These are phyloP conservation scores for Byssochlamys sp. DNA, from an alignment of 2,329 filamentous ascomycete species.

Conservation along the genomic window DNA sequence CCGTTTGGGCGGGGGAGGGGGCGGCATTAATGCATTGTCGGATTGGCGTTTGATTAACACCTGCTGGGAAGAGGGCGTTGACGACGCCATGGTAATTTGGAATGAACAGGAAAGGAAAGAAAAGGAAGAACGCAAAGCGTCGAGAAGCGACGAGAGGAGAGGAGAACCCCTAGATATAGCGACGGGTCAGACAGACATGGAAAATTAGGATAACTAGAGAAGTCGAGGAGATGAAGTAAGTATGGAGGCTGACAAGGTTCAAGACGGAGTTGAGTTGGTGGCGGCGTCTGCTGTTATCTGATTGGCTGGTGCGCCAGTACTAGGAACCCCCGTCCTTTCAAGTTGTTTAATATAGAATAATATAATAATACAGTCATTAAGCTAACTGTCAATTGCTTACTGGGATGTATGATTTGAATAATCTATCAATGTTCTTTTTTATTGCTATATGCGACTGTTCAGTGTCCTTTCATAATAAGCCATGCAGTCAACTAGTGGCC, in stretches of 20 bases:
- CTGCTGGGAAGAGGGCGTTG: constrained; percentile 16
- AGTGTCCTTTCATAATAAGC: no score
- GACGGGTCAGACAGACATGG: constrained; percentile 2
- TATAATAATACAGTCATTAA: no score
- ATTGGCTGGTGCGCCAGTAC: background rate
- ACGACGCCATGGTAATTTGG: constrained; percentile 17
- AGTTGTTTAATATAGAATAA: no score
- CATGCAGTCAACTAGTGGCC: no score
- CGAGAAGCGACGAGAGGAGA: constrained; percentile 4
- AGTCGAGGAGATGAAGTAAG: background rate
- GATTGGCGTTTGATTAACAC: constrained; percentile 26
- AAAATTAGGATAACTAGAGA: background rate
- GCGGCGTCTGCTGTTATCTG: background rate
- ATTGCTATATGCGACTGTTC: no score
- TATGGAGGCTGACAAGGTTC: no score
- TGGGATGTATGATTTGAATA: no score
- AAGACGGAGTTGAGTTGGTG: background rate
- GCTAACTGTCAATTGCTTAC: no score
- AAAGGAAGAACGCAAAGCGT: background rate
- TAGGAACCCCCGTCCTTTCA: no score
- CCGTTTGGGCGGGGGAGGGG: constrained; percentile 72
- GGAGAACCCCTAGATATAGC: constrained; percentile 6
- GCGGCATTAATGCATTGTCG: constrained; percentile 64
- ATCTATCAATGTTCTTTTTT: no score
- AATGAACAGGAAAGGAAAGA: background rate